Evolutionary conservation across 495 filamentous ascomycete species (phyloP).

Genomic region (Recurvomyces mirabilis): DNA sequence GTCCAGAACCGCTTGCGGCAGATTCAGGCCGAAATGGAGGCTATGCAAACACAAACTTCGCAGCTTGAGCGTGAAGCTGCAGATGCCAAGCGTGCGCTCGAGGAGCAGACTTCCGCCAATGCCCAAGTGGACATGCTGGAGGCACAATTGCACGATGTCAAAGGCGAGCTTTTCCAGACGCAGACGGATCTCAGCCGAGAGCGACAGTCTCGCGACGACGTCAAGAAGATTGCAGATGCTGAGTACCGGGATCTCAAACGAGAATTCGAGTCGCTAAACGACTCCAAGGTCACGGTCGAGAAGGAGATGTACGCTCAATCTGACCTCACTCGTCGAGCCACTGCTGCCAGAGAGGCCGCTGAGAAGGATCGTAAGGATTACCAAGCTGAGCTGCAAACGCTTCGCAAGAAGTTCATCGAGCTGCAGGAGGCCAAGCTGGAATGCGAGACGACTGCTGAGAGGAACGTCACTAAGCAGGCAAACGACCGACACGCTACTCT

Average conservation of each 20-base stretch:
- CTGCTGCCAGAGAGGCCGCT: conserved; percentile 62
- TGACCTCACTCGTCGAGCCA: conserved; percentile 79
- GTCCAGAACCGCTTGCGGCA: conserved; percentile 68
- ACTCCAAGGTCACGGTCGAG: conserved; percentile 93
- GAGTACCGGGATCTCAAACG: conserved; percentile 69
- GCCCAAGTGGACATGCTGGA: conserved; percentile 81
- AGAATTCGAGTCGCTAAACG: conserved; percentile 79
- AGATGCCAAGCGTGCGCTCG: conserved; percentile 75
- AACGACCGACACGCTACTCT: conserved; percentile 72
- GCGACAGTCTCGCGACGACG: conserved; percentile 90
- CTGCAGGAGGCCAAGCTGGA: conserved; percentile 75
- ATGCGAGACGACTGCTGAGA: conserved; percentile 70
- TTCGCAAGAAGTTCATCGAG: conserved; percentile 70
- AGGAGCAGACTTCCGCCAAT: conserved; percentile 82
- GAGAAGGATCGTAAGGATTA: conserved; percentile 85
- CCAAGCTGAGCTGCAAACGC: conserved; percentile 68
- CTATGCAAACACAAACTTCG: conserved; percentile 68
- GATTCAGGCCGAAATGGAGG: conserved; percentile 76
- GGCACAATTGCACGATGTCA: conserved; percentile 75
- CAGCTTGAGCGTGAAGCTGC: conserved; percentile 80
- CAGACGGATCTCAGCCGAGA: conserved; percentile 86
- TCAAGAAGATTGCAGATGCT: conserved; percentile 82
- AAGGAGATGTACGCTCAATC: conserved; percentile 98
- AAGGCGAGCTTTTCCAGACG: conserved; percentile 68
- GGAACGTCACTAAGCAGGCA: conserved; percentile 62